Base-by-base conservation (phyloP, 257 asterid species). In the Perilla frutescens region DNA sequence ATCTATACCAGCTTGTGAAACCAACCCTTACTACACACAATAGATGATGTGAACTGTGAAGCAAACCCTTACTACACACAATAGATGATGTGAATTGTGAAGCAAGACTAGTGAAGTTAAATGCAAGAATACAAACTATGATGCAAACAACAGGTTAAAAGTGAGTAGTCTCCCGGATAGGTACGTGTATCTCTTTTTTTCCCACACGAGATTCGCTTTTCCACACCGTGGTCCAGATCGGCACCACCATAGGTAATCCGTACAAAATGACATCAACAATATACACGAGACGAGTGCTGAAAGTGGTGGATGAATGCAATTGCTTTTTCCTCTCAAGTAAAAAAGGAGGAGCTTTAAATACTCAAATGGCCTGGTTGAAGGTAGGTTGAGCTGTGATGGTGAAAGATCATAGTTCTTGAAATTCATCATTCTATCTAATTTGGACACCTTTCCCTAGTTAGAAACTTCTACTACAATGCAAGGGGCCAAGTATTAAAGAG, bases 391-490 rank as follows among this genome's bases (percentile, higher is more conserved):
- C 56, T 59, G 60, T 72, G 55, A 69, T 63, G 36, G 61, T 68
- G 74, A 57, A 59, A 56, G 68, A 78, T 78, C 74, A 71, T 50
- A 47, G 37, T 62, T 75, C 74, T 79, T 68, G 43, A 82, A 66
- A 70, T 39, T 41, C 73, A 81, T 63, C 59, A 63, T 81, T 59
- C 62, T 58, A 47, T 68, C 36, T 44, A 68, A 57, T 64, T 64
- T 26, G 12, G 5, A 20, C 6, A 50, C 55, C 47, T 51, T 63
- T 68, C 65, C 8, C 71, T 45, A n/a, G 45, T 50, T 40, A 50
- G 79, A 55, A 53, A 64, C 84, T 82, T 72, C 66, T 69, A 62
- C 58, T 77, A 53, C 80, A 82, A 69, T 66, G 66, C 79, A 81
- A 70, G 82, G 66, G 65, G 65, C 76, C 59, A 54, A 44, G 47